These are phyloP conservation scores for Acanthamoeba lenticulata DNA, from an alignment of 208 protist species.

Conservation along the genomic window DNA sequence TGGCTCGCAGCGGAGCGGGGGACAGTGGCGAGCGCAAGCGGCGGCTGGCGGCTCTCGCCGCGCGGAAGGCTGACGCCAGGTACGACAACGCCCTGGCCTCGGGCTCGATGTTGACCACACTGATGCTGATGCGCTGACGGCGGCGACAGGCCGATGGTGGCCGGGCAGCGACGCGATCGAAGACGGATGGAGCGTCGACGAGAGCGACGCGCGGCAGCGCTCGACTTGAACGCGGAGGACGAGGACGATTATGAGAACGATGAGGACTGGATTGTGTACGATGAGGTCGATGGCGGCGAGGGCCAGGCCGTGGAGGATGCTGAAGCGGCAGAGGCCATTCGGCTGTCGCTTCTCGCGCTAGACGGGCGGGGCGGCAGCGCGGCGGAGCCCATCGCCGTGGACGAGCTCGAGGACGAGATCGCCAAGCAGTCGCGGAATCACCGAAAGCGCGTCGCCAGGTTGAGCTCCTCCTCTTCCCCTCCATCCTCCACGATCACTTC, in stretches of 20 bases:
- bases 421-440: slow-evolving; percentile 2
- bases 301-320: neutral
- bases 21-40: too few relatives aligned
- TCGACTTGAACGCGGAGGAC: neutral
- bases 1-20: too few relatives aligned
- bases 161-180: neutral
- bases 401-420: neutral
- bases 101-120: too few relatives aligned
- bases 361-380: neutral
- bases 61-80: too few relatives aligned
- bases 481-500: too few relatives aligned
- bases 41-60: too few relatives aligned
- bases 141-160: neutral
- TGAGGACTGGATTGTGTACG: neutral
- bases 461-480: neutral
- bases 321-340: neutral
- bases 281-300: neutral
- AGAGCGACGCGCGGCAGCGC: neutral
- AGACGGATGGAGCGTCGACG: neutral
- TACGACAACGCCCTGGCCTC: too few relatives aligned
- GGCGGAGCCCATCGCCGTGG: neutral
- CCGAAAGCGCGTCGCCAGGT: neutral
- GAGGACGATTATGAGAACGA: neutral
- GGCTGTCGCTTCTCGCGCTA: neutral
- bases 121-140: too few relatives aligned